Conservation (phyloP, 306 rosid genomes). For the Medicago truncatula region DNA sequence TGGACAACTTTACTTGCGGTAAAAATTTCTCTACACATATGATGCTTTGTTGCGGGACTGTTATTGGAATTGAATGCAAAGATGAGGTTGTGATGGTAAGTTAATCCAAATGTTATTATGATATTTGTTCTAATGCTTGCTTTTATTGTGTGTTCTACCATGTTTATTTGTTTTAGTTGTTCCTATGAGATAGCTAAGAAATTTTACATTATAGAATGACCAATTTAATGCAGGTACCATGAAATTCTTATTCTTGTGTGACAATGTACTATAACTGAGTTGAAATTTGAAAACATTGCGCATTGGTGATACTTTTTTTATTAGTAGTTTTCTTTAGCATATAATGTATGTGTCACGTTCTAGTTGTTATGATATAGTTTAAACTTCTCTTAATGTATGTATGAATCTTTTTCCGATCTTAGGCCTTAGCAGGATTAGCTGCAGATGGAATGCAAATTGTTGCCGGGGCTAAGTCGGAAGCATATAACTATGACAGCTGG, state of each 20-base stretch:
- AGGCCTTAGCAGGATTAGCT: slow-evolving; percentile 84
- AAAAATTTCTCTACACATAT: too few relatives aligned
- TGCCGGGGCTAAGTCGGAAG: slow-evolving; percentile 81
- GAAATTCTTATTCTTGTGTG: slow-evolving; percentile 5
- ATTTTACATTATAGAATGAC: neutral
- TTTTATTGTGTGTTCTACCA: too few relatives aligned
- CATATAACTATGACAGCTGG: slow-evolving; percentile 72
- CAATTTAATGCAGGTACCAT: neutral
- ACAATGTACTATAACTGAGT: neutral
- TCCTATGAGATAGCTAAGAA: too few relatives aligned
- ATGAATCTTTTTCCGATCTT: slow-evolving; percentile 38
- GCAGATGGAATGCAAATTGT: slow-evolving; percentile 66
- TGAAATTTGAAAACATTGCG: too few relatives aligned
- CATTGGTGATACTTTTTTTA: neutral
- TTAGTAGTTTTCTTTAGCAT: neutral
- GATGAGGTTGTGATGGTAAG: slow-evolving; percentile 91
- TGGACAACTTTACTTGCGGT: too few relatives aligned
- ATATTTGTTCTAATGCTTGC: too few relatives aligned
- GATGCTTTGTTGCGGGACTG: slow-evolving; percentile 70
- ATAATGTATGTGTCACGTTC: neutral
- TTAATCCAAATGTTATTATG: neutral
- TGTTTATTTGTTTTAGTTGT: too few relatives aligned
- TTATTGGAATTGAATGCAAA: slow-evolving; percentile 94
- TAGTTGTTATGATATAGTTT: slow-evolving; percentile 25
- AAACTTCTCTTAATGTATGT: slow-evolving; percentile 11